Conservation (phyloP, 495 filamentous ascomycete genomes). For the Trichoderma virens region DNA sequence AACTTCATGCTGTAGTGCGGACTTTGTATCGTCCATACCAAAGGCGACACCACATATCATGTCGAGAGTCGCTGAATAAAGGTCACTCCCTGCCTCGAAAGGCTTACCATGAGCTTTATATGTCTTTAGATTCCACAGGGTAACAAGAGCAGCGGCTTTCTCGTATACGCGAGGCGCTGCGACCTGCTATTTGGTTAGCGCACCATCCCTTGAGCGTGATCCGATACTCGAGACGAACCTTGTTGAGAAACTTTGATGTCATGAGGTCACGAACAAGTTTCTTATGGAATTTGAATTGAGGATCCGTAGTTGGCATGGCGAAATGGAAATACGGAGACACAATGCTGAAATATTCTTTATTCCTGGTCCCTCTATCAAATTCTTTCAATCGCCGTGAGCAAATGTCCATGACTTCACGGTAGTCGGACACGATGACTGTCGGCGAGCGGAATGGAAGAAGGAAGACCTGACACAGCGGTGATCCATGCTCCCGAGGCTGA, state of each 20-base stretch:
- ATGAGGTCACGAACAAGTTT: conserved; percentile 19
- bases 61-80: conserved; percentile 24
- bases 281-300: conserved; percentile 14
- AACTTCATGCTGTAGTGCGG: neutral
- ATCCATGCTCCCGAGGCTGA: conserved; percentile 20
- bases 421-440: conserved; percentile 32
- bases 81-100: conserved; percentile 22
- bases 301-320: conserved; percentile 11
- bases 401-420: conserved; percentile 32
- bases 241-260: conserved; percentile 19
- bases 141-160: conserved; percentile 15
- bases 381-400: conserved; percentile 31
- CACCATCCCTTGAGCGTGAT: neutral
- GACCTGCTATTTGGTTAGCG: conserved; percentile 14
- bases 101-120: conserved; percentile 19
- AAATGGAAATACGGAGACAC: conserved; percentile 15
- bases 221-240: neutral
- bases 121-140: conserved; percentile 23
- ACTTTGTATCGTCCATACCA: conserved; percentile 13
- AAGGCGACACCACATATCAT: conserved; percentile 22
- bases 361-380: conserved; percentile 26
- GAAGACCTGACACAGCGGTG: conserved; percentile 33
- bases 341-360: conserved; percentile 10
- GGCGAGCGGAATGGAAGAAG: conserved; percentile 27
- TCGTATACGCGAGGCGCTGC: conserved; percentile 21